Evolutionary conservation across 768 basidiomycete species (phyloP).

Genomic region (Kwoniella sp.): DNA sequence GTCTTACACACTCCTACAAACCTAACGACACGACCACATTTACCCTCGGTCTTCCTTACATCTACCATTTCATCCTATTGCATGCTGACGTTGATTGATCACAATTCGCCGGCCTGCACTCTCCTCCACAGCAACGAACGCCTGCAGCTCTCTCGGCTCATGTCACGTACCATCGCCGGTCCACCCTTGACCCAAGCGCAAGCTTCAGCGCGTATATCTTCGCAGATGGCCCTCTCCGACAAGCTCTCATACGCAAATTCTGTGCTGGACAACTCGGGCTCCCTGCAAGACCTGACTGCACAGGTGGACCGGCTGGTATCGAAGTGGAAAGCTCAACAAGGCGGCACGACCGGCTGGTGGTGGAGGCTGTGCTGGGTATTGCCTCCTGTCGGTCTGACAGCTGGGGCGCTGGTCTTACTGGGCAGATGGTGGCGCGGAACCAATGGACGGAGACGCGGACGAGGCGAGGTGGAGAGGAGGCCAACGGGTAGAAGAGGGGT

Average conservation of each 20-base stretch:
- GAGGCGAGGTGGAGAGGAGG: conserved; percentile 40
- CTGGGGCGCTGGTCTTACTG: conserved; percentile 46
- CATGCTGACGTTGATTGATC: not conserved
- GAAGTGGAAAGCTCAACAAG: conserved; percentile 55
- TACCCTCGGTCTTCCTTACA: not conserved
- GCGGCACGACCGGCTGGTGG: conserved; percentile 55
- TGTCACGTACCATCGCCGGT: conserved; percentile 61
- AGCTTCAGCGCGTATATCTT: conserved; percentile 71
- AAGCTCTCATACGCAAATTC: conserved; percentile 84
- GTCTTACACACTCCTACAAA: not conserved
- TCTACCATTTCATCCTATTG: not conserved
- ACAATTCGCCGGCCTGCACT: not conserved
- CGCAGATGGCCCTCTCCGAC: conserved; percentile 76
- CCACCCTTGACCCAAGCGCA: conserved; percentile 64
- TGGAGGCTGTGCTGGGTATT: conserved; percentile 60
- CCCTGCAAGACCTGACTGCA: conserved; percentile 66
- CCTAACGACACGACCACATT: not conserved
- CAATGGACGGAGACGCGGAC: conserved; percentile 38
- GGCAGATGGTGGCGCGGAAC: conserved; percentile 28
- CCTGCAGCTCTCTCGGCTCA: conserved; percentile 80
- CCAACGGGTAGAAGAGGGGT: conserved; percentile 37
- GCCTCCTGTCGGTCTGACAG: conserved; percentile 59
- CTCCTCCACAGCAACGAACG: conserved; percentile 68
- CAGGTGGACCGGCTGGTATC: conserved; percentile 62
- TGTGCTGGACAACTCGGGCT: conserved; percentile 86